Base-by-base conservation (phyloP, 306 rosid genomes). In the Cicer pinnatifidum region DNA sequence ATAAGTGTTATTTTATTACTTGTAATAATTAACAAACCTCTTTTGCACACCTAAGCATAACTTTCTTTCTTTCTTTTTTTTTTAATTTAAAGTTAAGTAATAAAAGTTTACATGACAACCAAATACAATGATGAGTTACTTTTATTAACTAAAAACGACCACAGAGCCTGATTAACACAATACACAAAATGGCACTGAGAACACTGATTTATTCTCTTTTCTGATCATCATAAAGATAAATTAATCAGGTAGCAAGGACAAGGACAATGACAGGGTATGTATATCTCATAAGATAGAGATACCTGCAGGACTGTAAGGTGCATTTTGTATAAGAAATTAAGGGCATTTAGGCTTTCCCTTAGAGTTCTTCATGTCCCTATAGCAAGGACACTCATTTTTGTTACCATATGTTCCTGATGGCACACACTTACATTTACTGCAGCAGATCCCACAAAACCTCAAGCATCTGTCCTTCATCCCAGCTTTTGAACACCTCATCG, bases 331-430 rank as follows among this genome's bases (percentile, higher is more conserved):
- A 23, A 28, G 5, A 11, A 53, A 37, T 74, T 17, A 93, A 82
- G 98, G 98, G 83, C 97, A 93, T 65, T 91, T 93, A 70, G 86
- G 8, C 2, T 83, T 38, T 60, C 98, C 96, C 89, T 89, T 89
- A 50, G 86, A 69, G 86, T 91, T 93, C 82, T 70, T 89, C 57
- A 89, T 17, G 76, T 84, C 88, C 13, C 86, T 83, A 62, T 93
- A 91, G 68, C 97, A 93, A 88, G 97, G 91, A 81, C 97, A 91
- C 84, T 93, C 94, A 61, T 91, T 83, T 82, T 93, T 91, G 87
- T 93, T 84, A 6, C 98, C 97, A 13, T 78, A 88, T 58, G 98
- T 91, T 33, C 97, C 97, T 15, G 97, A 93, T 0, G 98, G 98
- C 76, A 91, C 97, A 48, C 98, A 93, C 17, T 84, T 53, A 60